Percentiles rank a stretch among this genome's conserved stretches.
These are phyloP conservation scores for Phytophthora ramorum DNA, from an alignment of 352 stramenopile genomes.

Conservation along the genomic window DNA sequence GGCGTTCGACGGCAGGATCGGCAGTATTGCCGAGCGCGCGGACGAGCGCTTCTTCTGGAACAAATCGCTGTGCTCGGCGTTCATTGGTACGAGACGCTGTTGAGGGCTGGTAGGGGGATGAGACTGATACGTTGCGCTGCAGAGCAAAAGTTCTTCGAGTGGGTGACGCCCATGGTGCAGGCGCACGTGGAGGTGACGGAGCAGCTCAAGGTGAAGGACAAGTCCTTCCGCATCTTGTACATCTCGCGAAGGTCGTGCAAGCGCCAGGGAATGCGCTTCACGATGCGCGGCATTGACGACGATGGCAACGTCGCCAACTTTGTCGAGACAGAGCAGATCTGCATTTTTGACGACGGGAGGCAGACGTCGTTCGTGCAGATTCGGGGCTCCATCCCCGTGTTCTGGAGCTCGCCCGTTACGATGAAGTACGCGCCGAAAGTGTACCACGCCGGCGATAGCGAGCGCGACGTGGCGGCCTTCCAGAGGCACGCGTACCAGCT, in stretches of 20 bases:
- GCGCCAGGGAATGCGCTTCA: slow-evolving; percentile 92
- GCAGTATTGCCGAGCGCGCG: slow-evolving; percentile 71
- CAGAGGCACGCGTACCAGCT: slow-evolving; percentile 66
- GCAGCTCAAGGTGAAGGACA: slow-evolving; percentile 48
- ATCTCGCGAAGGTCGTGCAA: slow-evolving; percentile 80
- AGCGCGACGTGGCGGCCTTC: slow-evolving; percentile 65
- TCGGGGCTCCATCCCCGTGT: slow-evolving; percentile 95
- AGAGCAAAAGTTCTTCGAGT: slow-evolving; percentile 84
- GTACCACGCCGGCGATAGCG: slow-evolving; percentile 46
- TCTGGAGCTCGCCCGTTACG: slow-evolving; percentile 91
- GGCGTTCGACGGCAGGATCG: slow-evolving; percentile 53
- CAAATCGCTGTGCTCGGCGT: slow-evolving; percentile 65
- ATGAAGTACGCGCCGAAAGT: slow-evolving; percentile 96
- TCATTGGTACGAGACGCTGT: slow-evolving; percentile 49
- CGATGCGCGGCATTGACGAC: slow-evolving; percentile 91
- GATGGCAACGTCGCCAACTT: slow-evolving; percentile 95
- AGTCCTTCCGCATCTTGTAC: slow-evolving; percentile 76
- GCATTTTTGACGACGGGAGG: slow-evolving; percentile 64
- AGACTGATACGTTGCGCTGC: slow-evolving; percentile 9
- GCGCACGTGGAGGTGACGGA: slow-evolving; percentile 68
- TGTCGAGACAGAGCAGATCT: slow-evolving; percentile 96
- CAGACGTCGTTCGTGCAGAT: slow-evolving; percentile 85
- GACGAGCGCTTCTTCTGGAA: slow-evolving; percentile 96
- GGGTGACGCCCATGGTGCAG: slow-evolving; percentile 83
- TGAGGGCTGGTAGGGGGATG: background rate